Conservation (phyloP, 495 filamentous ascomycete species). For the Staphylotrichum tortipilum region DNA sequence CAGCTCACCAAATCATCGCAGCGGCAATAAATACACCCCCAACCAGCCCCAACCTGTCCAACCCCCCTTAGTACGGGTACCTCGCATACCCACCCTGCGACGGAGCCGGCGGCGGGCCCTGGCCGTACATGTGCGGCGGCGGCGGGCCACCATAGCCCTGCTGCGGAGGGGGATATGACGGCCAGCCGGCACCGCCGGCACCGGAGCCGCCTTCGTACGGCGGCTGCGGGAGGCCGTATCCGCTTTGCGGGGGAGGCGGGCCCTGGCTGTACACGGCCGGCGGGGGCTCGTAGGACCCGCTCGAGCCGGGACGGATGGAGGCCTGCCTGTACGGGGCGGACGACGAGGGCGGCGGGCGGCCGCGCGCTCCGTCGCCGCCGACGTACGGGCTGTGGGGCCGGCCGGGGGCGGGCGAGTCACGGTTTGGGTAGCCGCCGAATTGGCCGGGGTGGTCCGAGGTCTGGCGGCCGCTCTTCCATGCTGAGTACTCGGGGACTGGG, state of each 20-base stretch:
- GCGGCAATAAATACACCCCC: background rate
- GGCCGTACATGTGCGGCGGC: slow-evolving; percentile 11
- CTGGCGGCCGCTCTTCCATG: slow-evolving; percentile 27
- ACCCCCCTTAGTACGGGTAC: slow-evolving; percentile 9
- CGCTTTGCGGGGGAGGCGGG: slow-evolving; percentile 8
- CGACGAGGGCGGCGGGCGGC: slow-evolving; percentile 13
- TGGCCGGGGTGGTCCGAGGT: slow-evolving; percentile 24
- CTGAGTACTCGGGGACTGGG: slow-evolving; percentile 50
- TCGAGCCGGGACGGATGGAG: slow-evolving; percentile 35
- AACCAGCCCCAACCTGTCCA: no score
- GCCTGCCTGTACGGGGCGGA: slow-evolving; percentile 31
- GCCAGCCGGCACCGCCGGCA: slow-evolving; percentile 2
- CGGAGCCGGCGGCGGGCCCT: slow-evolving; percentile 10
- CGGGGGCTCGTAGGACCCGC: slow-evolving; percentile 39
- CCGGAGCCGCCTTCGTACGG: background rate
- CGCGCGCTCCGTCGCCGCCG: slow-evolving; percentile 10
- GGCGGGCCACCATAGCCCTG: slow-evolving; percentile 12
- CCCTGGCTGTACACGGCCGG: slow-evolving; percentile 27
- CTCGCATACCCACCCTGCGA: slow-evolving; percentile 11
- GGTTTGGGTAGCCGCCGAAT: slow-evolving; percentile 22
- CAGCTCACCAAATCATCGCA: no score
- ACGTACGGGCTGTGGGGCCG: slow-evolving; percentile 34
- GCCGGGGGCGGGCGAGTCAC: slow-evolving; percentile 33
- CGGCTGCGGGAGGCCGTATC: slow-evolving; percentile 5
- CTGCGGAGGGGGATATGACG: slow-evolving; percentile 9